phyloP scores from a whole-genome alignment of 371 early-diverging fungal genomes.

The Apophysomyces ossiformis region DNA sequence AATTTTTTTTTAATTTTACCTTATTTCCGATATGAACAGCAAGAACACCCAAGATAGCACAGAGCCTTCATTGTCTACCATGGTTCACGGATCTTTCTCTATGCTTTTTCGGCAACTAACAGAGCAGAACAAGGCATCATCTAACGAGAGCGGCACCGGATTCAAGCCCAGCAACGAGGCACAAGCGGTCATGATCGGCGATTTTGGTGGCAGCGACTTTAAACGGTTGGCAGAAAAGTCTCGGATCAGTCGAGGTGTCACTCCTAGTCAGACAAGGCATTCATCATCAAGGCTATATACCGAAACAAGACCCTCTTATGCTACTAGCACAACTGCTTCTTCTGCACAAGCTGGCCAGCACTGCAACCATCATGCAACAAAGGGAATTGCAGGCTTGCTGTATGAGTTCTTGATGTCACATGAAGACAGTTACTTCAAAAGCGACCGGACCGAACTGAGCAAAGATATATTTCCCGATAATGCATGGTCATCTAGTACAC shows the following conservation, averaged over 20 bases:
- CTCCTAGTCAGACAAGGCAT: not conserved
- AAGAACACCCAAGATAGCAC: not conserved
- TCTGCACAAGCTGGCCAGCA: slow-evolving; percentile 6
- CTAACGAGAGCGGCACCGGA: not conserved
- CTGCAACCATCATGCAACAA: slow-evolving; percentile 1
- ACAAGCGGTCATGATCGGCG: slow-evolving; percentile 11
- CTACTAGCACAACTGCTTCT: not conserved
- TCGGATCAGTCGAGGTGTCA: slow-evolving; percentile 20
- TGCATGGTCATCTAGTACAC: slow-evolving; percentile 1
- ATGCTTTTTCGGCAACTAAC: not conserved
- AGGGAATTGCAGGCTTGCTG: slow-evolving; percentile 21
- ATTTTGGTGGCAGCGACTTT: slow-evolving; percentile 31
- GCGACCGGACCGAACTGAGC: slow-evolving; percentile 40
- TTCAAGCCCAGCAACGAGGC: slow-evolving; percentile 11
- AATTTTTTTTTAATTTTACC: not conserved
- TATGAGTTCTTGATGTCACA: slow-evolving; percentile 31
- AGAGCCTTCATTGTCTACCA: slow-evolving; percentile 5
- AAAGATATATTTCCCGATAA: slow-evolving; percentile 47
- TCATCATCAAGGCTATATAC: not conserved
- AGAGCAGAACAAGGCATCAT: not conserved
- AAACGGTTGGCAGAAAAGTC: slow-evolving; percentile 33
- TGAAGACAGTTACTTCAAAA: slow-evolving; percentile 45
- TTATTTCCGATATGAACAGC: not conserved
- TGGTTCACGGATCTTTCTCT: not conserved
- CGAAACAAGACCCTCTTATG: slow-evolving; percentile 4